Evolutionary conservation across 1,139 yeast species (phyloP).

Genomic region (Debaryomyces nepalensis): DNA sequence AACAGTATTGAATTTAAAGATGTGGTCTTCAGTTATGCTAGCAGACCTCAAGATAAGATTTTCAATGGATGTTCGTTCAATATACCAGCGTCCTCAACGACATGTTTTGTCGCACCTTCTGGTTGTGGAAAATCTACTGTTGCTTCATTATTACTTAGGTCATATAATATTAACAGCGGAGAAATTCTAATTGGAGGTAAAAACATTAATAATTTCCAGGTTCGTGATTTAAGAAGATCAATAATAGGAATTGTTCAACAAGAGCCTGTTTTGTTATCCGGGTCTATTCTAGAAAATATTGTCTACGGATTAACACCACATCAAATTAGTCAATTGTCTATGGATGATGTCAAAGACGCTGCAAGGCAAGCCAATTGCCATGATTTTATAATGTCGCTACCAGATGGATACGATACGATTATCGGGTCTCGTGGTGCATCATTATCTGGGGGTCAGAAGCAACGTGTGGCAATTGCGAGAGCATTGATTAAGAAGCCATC

Average conservation of each 20-base stretch:
- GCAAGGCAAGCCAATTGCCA: slow-evolving; percentile 61
- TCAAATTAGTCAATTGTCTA: slow-evolving; percentile 45
- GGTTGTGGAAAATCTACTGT: slow-evolving; percentile 93
- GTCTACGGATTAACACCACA: slow-evolving; percentile 70
- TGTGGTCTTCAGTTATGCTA: slow-evolving; percentile 82
- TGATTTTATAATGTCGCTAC: slow-evolving; percentile 52
- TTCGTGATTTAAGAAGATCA: slow-evolving; percentile 71
- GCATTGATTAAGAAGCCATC: slow-evolving; percentile 70
- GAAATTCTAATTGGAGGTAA: slow-evolving; percentile 67
- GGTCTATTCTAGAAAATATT: slow-evolving; percentile 78
- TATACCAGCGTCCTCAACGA: slow-evolving; percentile 72
- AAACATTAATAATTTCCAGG: slow-evolving; percentile 65
- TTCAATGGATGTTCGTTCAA: slow-evolving; percentile 66
- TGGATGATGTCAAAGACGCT: slow-evolving; percentile 48
- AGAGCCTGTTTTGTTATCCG: slow-evolving; percentile 82
- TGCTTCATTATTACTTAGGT: slow-evolving; percentile 71
- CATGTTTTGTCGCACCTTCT: slow-evolving; percentile 90
- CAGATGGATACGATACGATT: slow-evolving; percentile 58
- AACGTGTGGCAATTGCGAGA: slow-evolving; percentile 85
- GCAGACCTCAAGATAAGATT: slow-evolving; percentile 76
- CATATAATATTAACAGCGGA: slow-evolving; percentile 64
- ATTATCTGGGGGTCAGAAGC: slow-evolving; percentile 86
- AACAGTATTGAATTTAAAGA: slow-evolving; percentile 70
- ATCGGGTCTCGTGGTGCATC: slow-evolving; percentile 63
- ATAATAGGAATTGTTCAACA: slow-evolving; percentile 84